Evolutionary conservation across 768 basidiomycete genomes (phyloP), one percentile per base, ranked within the genome.

Genomic region (Leccinum barrowsii): DNA sequence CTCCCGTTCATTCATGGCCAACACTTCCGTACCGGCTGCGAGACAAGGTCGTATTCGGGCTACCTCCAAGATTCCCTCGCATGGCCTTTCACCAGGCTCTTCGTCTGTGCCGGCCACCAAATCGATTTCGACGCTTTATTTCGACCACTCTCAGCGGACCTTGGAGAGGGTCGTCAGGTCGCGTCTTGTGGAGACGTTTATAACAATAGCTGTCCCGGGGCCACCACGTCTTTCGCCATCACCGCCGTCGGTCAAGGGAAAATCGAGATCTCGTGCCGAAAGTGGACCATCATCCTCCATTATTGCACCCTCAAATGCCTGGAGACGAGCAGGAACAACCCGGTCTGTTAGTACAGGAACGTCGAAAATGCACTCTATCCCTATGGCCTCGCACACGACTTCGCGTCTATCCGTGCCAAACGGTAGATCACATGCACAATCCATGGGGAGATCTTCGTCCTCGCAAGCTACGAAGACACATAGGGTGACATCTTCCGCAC

Each of bases 131-230:
- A 62, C 71, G 12, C 69, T 82, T 50, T 73, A 82, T 55, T 78
- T 78, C 15, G 85, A 85, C 64, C 80, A 87, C 59, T 88, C 89
- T 4, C 90, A 92, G 67, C 73, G 73, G 28, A 80, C 78, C 7
- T 75, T 92, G 48, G 89, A 92, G 75, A 86, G 79, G 63, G 81
- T 91, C 13, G 78, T 93, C 11, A 75, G 76, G 55, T 86, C 90
- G 34, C 83, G 90, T 50, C 75, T 93, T 30, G 85, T 92, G 22
- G 89, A 92, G 71, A 90, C 90, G 0, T 90, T 90, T 64, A 73
- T 92, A 55, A 80, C 84, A 13, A 70, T 92, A 46, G 76, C 77
- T 32, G 73, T 85, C 21, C 75, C 73, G 2, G 64, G 69, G 7
- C 61, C 69, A 7, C 56, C 69, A 34, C 59, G 30, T 11, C 40